Percentiles rank a stretch among this genome's conserved stretches.
These are phyloP conservation scores for Epicoccum nigrum DNA, from an alignment of 2,329 filamentous ascomycete genomes.

Conservation along the genomic window DNA sequence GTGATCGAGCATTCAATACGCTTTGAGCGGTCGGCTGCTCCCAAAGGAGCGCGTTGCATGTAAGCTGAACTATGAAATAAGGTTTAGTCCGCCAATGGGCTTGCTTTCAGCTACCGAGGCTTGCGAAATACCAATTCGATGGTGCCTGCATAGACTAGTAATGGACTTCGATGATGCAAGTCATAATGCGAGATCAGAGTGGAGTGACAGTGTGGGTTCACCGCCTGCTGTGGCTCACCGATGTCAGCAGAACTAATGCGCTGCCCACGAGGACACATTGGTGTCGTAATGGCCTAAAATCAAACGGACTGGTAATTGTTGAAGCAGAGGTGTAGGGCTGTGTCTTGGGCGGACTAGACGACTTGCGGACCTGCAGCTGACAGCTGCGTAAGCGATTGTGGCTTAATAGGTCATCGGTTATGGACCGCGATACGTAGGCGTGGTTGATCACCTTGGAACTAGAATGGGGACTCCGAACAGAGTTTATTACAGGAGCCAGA, in stretches of 20 bases:
- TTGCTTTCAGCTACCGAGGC: not conserved
- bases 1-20: not conserved
- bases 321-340: conserved; percentile 5
- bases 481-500: not conserved
- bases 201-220: conserved; percentile 7
- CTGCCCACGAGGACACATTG: conserved; percentile 15
- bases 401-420: conserved; percentile 9
- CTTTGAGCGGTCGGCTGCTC: not conserved
- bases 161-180: conserved; percentile 14
- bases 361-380: conserved; percentile 37
- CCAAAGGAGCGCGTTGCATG: conserved; percentile 1
- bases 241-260: conserved; percentile 20
- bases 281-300: conserved; percentile 30
- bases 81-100: not conserved
- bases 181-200: conserved; percentile 15
- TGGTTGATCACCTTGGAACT: not conserved
- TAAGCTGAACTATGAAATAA: not conserved
- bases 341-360: conserved; percentile 17
- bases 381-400: conserved; percentile 18
- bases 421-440: conserved; percentile 1
- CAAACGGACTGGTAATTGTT: conserved; percentile 18
- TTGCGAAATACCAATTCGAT: not conserved
- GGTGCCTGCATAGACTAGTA: conserved; percentile 15
- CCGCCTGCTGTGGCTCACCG: conserved; percentile 13
- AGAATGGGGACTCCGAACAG: not conserved